Percentiles rank a stretch among this genome's conserved stretches.
Evolutionary conservation across 2,329 filamentous ascomycete species (phyloP).

Genomic region (Aspergillus niger): DNA sequence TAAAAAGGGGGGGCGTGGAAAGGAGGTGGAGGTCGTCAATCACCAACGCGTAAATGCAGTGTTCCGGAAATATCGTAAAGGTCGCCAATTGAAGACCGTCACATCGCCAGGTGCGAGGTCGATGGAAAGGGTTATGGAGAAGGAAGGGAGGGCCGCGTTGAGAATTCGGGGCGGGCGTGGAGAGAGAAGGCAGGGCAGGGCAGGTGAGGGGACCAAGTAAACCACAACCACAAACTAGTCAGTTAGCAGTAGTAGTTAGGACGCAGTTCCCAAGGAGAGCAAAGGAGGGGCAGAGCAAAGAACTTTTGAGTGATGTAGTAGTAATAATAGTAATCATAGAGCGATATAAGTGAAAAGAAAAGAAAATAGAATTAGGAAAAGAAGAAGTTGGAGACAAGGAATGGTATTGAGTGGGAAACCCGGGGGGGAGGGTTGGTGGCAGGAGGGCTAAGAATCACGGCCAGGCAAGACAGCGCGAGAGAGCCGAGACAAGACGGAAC

Average conservation of each 20-base stretch:
- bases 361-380: no score
- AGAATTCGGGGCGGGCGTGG: background rate
- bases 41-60: conserved; percentile 13
- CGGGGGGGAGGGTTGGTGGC: background rate
- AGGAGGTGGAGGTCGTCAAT: conserved; percentile 22
- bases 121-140: background rate
- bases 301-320: no score
- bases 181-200: background rate
- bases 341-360: no score
- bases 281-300: background rate
- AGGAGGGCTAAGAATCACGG: background rate
- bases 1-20: conserved; percentile 17
- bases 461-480: background rate
- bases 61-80: conserved; percentile 7
- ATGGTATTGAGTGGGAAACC: background rate
- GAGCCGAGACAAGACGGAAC: conserved; percentile 3
- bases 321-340: no score
- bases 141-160: conserved; percentile 2
- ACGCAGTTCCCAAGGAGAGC: background rate
- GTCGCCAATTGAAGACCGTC: conserved; percentile 8
- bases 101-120: conserved; percentile 18
- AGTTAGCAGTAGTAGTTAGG: no score
- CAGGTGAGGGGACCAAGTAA: conserved; percentile 5
- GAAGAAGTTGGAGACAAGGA: background rate
- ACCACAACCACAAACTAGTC: background rate